A percentile compares a stretch with the other conserved stretches of the same genome.
Conservation (phyloP, 2,329 filamentous ascomycete species). For the Raffaelea arxii region DNA sequence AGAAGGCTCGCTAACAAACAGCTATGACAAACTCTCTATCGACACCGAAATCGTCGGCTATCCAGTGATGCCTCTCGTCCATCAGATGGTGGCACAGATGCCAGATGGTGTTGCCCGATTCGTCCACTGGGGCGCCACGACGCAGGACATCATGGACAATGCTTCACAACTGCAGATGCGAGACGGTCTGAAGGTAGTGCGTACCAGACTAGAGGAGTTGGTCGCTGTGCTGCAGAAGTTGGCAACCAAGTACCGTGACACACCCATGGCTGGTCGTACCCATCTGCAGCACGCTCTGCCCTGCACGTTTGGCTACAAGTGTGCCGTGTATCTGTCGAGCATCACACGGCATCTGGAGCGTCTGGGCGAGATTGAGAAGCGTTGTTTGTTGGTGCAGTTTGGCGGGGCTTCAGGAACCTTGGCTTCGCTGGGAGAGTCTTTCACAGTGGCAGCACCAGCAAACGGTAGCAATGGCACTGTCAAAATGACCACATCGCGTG, state of each 20-base stretch:
- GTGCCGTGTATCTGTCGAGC: constrained; percentile 41
- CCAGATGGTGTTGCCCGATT: constrained; percentile 27
- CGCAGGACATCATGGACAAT: constrained; percentile 50
- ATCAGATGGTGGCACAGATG: constrained; percentile 25
- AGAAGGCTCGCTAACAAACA: not conserved
- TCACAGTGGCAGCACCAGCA: too few species aligned
- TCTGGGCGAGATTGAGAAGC: constrained; percentile 32
- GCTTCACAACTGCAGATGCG: constrained; percentile 44
- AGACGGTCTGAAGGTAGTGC: constrained; percentile 35
- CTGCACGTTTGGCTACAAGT: constrained; percentile 48
- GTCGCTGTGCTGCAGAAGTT: constrained; percentile 31
- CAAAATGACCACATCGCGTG: too few species aligned
- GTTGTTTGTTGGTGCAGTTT: constrained; percentile 42
- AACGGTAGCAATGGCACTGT: constrained; percentile 22
- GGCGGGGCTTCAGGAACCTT: constrained; percentile 46
- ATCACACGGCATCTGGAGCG: constrained; percentile 38
- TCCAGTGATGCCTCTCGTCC: constrained; percentile 39
- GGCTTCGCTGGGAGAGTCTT: constrained; percentile 37
- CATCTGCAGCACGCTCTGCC: constrained; percentile 49
- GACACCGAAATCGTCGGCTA: constrained; percentile 46
- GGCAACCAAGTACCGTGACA: constrained; percentile 35
- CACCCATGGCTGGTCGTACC: constrained; percentile 47
- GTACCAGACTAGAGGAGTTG: constrained; percentile 31
- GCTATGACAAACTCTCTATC: not conserved
- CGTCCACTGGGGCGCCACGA: constrained; percentile 50